Conservation (phyloP, 306 rosid genomes). For the Quercus dentata region DNA sequence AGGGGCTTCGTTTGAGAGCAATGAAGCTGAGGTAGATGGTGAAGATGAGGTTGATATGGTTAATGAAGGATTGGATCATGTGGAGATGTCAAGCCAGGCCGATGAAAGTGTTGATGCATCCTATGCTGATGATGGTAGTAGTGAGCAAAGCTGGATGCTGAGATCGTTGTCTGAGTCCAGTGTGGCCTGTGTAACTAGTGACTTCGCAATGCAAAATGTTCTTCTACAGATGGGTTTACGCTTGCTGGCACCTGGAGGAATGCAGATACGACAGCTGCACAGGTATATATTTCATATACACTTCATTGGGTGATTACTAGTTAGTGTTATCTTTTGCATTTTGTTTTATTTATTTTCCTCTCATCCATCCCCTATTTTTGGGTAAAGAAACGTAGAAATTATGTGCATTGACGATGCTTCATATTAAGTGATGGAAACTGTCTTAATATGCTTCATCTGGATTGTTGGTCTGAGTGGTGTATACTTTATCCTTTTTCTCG, state of each 20-base stretch:
- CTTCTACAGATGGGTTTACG: constrained; percentile 96
- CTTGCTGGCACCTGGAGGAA: constrained; percentile 89
- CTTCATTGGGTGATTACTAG: neutral
- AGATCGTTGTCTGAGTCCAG: constrained; percentile 89
- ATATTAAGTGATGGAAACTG: neutral
- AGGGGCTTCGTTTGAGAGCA: constrained; percentile 2
- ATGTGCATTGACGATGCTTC: neutral
- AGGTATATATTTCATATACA: constrained; percentile 40
- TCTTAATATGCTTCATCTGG: neutral
- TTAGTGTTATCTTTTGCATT: neutral
- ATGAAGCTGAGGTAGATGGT: constrained; percentile 22
- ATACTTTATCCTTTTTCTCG: neutral
- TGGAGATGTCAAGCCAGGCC: constrained; percentile 53
- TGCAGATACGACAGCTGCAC: constrained; percentile 81
- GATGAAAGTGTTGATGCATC: constrained; percentile 56
- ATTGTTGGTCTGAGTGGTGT: neutral
- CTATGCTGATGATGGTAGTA: constrained; percentile 53
- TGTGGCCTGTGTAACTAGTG: constrained; percentile 89
- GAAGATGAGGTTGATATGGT: constrained; percentile 24
- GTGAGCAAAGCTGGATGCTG: constrained; percentile 91
- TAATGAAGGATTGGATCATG: constrained; percentile 34
- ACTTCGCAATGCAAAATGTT: constrained; percentile 97
- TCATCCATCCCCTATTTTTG: neutral
- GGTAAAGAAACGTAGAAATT: neutral
- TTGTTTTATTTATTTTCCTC: neutral